Evolutionary conservation across 1,139 yeast species (phyloP).

Genomic region (Yarrowia galli): DNA sequence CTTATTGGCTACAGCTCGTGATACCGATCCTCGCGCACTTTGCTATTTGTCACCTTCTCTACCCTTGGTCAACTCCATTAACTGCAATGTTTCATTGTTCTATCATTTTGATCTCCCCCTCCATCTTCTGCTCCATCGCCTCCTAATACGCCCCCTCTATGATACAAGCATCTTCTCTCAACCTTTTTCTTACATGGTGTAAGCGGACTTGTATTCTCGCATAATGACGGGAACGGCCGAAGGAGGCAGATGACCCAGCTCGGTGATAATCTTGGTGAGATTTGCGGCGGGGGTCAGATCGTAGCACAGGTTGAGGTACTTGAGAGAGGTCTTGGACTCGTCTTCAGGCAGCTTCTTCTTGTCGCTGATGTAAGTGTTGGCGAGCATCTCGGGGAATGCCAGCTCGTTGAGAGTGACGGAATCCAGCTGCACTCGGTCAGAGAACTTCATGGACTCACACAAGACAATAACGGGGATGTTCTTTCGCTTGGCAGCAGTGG

Average conservation of each 20-base stretch:
- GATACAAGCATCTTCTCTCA: neutral
- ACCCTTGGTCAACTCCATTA: neutral
- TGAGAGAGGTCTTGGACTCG: constrained; percentile 54
- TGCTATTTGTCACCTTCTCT: too few species aligned
- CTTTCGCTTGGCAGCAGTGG: constrained; percentile 87
- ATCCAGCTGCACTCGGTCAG: constrained; percentile 94
- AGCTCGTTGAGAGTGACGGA: constrained; percentile 93
- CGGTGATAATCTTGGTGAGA: constrained; percentile 93
- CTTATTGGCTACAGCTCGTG: too few species aligned
- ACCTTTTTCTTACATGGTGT: constrained; percentile 42
- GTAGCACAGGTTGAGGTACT: constrained; percentile 83
- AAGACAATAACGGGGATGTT: constrained; percentile 94
- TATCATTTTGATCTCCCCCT: constrained; percentile 1
- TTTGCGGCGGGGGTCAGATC: constrained; percentile 95
- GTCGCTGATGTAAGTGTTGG: constrained; percentile 64
- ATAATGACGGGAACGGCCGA: constrained; percentile 96
- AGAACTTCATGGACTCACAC: constrained; percentile 93
- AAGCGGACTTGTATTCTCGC: constrained; percentile 80
- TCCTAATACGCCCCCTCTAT: neutral
- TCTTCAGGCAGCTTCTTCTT: constrained; percentile 38
- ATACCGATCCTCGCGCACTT: too few species aligned
- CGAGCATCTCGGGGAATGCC: constrained; percentile 79
- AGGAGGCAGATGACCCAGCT: constrained; percentile 94
- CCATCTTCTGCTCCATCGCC: too few species aligned
- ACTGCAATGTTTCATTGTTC: neutral